Evolutionary conservation across 2,329 filamentous ascomycete species (phyloP).

Genomic region (Diaporthe longicolla): DNA sequence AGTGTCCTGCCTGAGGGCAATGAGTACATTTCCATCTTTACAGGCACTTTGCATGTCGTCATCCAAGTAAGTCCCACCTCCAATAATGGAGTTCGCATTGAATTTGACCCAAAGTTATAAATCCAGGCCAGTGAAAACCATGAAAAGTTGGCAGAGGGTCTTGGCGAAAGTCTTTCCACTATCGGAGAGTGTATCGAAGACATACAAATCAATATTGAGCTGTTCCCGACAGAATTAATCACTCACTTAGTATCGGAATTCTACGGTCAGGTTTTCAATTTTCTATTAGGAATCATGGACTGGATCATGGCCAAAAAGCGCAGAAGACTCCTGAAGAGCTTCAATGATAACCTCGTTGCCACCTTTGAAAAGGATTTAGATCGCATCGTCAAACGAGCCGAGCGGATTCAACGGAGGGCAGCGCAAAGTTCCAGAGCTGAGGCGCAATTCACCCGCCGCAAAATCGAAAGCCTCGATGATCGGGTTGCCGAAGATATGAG

Average conservation of each 20-base stretch:
- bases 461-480: not conserved
- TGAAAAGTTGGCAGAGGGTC: constrained; percentile 43
- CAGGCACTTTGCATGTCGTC: constrained; percentile 47
- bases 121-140: constrained; percentile 47
- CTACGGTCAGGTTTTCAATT: constrained; percentile 47
- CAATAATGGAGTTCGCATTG: not conserved
- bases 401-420: not conserved
- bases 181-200: constrained; percentile 45
- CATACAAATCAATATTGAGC: constrained; percentile 29
- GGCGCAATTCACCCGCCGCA: not conserved
- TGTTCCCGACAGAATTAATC: constrained; percentile 44
- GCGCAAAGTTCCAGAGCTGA: not conserved
- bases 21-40: constrained; percentile 50
- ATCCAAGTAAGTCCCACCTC: constrained; percentile 43
- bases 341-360: constrained; percentile 42
- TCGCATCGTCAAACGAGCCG: constrained; percentile 36
- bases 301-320: constrained; percentile 44
- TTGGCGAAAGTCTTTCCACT: constrained; percentile 42
- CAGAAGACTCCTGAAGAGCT: constrained; percentile 43
- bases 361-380: constrained; percentile 40
- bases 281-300: constrained; percentile 45
- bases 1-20: constrained; percentile 48
- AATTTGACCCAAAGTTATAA: not conserved
- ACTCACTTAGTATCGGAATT: constrained; percentile 42
- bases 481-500: not conserved